Evolutionary conservation across 1,284 basidiomycete genomes (phyloP), one percentile per base, ranked within the genome.

Genomic region (Marasmius tenuissimus): DNA sequence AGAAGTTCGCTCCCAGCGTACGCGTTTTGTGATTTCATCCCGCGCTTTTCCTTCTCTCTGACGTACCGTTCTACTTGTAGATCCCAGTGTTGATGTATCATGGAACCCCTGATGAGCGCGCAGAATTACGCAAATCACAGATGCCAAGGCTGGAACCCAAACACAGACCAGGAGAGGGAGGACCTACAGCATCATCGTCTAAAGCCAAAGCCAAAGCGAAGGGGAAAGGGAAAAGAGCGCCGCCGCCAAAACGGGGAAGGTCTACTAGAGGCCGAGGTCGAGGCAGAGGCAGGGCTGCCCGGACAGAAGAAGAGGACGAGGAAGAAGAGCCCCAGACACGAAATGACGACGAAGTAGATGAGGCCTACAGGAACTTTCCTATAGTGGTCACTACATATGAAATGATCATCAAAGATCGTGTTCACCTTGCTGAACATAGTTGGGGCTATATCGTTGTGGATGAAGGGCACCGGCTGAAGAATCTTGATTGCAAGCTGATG

Each of bases 401-500:
- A 69, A 94, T 98, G 70, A 86, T 96, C 67, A 97, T 98, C 67
- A 88, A 85, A 64, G 95, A 97, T 71, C 83, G 88, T 11, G 75
- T 79, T 38, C 82, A 85, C 68, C 80, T 97, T 38, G 77, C 83
- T 4, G 82, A 83, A 57, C 89, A 91, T 70, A 78, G 87, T 58
- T 97, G 94, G 93, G 94, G 94, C 57, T 97, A 94, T 70, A 93
- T 98, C 67, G 92, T 98, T 58, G 96, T 98, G 0, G 96, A 98
- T 72, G 96, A 98, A 75, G 95, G 96, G 0, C 96, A 98, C 73
- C 82, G 96, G 27, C 75, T 98, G 68, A 98, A 98, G 79, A 98
- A 98, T 69, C 80, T 96, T 64, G 87, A 98, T 70, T 95, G 93
- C 75, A 89, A 86, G 76, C 85, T 98, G 33, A 93, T 98, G 73